These are phyloP conservation scores for Botryotinia globosa DNA, from an alignment of 2,329 filamentous ascomycete species.

Conservation along the genomic window DNA sequence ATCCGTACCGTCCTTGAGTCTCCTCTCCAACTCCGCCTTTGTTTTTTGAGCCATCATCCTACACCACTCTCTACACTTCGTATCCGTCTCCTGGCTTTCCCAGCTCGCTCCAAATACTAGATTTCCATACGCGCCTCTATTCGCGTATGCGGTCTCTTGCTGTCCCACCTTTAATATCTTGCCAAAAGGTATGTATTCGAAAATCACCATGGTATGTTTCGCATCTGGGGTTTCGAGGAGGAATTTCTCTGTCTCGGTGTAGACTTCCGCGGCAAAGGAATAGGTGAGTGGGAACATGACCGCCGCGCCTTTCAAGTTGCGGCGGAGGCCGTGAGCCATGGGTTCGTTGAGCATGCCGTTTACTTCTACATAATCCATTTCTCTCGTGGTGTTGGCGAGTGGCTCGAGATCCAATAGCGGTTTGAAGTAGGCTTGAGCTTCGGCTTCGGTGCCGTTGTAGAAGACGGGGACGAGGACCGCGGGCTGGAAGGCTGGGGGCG, in stretches of 20 bases:
- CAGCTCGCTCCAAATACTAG: conserved; percentile 36
- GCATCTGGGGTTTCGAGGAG: conserved; percentile 30
- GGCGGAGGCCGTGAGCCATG: conserved; percentile 22
- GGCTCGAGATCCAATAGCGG: conserved; percentile 35
- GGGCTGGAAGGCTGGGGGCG: conserved; percentile 19
- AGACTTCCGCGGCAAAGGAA: conserved; percentile 25
- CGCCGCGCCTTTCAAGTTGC: conserved; percentile 21
- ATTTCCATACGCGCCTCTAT: conserved; percentile 34
- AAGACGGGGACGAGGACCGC: conserved; percentile 30
- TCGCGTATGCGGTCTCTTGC: conserved; percentile 32
- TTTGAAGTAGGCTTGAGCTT: conserved; percentile 35
- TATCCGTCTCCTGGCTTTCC: conserved; percentile 28
- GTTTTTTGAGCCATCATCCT: conserved; percentile 25
- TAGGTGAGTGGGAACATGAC: conserved; percentile 20
- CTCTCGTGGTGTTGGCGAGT: conserved; percentile 31
- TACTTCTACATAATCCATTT: conserved; percentile 39
- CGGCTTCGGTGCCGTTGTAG: conserved; percentile 39
- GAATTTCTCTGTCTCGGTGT: conserved; percentile 36
- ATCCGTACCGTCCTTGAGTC: conserved; percentile 13
- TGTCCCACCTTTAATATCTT: conserved; percentile 29
- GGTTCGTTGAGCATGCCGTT: conserved; percentile 39
- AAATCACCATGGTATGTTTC: conserved; percentile 27
- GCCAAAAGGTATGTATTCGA: conserved; percentile 28
- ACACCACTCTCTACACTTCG: conserved; percentile 27
- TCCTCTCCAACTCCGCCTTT: conserved; percentile 22